Evolutionary conservation across 2,329 filamentous ascomycete genomes (phyloP).

Genomic region (Aspergillus floridensis): DNA sequence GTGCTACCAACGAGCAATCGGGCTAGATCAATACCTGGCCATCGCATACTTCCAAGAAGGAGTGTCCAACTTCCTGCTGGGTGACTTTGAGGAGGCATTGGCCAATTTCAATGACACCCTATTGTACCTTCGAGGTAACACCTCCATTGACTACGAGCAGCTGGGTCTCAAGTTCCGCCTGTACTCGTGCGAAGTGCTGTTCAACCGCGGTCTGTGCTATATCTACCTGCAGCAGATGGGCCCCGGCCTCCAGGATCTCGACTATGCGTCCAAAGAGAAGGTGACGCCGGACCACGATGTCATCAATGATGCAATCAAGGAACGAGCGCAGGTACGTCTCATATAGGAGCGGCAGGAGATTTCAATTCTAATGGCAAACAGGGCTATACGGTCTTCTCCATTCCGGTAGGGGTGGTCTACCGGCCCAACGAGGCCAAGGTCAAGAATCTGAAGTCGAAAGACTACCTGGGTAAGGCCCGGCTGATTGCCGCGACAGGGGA

Average conservation of each 20-base stretch:
- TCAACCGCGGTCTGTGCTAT: conserved; percentile 95
- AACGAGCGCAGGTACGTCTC: conserved; percentile 75
- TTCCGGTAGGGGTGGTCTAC: conserved; percentile 92
- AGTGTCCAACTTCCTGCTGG: conserved; percentile 94
- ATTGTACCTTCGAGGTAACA: conserved; percentile 90
- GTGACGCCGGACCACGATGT: conserved; percentile 95
- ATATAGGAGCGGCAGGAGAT: not conserved
- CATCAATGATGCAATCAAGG: conserved; percentile 92
- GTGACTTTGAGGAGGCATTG: conserved; percentile 94
- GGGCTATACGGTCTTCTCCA: conserved; percentile 98
- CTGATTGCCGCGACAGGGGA: conserved; percentile 80
- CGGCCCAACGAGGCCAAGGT: conserved; percentile 96
- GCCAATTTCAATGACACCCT: conserved; percentile 99
- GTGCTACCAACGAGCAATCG: conserved; percentile 87
- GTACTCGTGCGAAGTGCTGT: conserved; percentile 95
- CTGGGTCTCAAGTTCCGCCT: conserved; percentile 92
- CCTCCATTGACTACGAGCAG: conserved; percentile 97
- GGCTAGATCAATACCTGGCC: conserved; percentile 89
- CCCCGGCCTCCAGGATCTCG: conserved; percentile 83
- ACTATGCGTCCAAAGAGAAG: conserved; percentile 91
- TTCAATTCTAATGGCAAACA: conserved; percentile 36
- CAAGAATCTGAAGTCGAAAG: conserved; percentile 95
- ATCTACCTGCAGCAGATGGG: conserved; percentile 94
- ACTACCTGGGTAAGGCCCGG: conserved; percentile 94
- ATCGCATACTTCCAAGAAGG: conserved; percentile 98